Evolutionary conservation across 2,329 filamentous ascomycete species (phyloP).

Genomic region (Pseudocercospora fijiensis): DNA sequence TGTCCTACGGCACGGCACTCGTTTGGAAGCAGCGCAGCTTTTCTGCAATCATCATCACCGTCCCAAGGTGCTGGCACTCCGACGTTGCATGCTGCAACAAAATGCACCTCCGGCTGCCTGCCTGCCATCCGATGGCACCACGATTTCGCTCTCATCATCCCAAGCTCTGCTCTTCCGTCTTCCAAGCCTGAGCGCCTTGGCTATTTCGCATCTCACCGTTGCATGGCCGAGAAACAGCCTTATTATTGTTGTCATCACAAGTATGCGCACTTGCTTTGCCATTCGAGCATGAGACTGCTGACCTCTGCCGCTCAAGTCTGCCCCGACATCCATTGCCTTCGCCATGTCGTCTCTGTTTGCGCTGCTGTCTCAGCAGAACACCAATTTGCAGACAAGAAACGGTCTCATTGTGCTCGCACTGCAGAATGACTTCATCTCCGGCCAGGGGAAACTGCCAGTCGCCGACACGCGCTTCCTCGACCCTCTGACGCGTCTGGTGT

Average conservation of each 20-base stretch:
- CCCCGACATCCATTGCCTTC: background rate
- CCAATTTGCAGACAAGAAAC: conserved; percentile 58
- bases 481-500: conserved; percentile 64
- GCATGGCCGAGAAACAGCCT: conserved; percentile 6
- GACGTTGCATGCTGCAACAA: conserved; percentile 23
- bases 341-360: conserved; percentile 46
- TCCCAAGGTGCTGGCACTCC: conserved; percentile 21
- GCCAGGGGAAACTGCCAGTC: conserved; percentile 67
- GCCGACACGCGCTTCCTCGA: conserved; percentile 64
- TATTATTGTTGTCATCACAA: too few relatives aligned
- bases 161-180: conserved; percentile 4
- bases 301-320: background rate
- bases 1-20: conserved; percentile 18
- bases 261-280: background rate
- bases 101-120: conserved; percentile 18
- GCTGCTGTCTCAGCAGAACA: conserved; percentile 48
- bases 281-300: background rate
- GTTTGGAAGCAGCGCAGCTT: conserved; percentile 15
- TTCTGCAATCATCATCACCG: conserved; percentile 16
- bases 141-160: conserved; percentile 16
- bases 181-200: background rate
- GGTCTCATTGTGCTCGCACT: conserved; percentile 82
- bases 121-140: conserved; percentile 12
- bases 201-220: background rate
- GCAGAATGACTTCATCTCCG: conserved; percentile 82